Conservation (phyloP, 495 filamentous ascomycete species). For the Aspergillus ellipticus region DNA sequence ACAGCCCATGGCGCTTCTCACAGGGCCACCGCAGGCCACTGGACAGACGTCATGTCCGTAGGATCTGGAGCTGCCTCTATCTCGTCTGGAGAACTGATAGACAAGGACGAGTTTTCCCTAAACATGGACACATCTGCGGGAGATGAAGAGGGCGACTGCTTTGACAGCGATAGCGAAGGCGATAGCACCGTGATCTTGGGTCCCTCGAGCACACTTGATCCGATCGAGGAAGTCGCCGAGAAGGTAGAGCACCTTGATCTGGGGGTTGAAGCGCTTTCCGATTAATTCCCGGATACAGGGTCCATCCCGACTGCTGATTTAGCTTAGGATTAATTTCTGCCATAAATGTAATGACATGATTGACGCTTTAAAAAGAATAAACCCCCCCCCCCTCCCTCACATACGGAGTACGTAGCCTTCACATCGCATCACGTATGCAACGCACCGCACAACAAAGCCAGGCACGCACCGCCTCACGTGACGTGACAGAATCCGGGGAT, state of each 20-base stretch:
- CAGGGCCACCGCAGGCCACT: conserved; percentile 26
- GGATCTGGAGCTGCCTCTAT: conserved; percentile 9
- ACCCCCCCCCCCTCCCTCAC: too few relatives aligned
- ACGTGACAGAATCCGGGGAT: conserved; percentile 20
- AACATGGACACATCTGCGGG: conserved; percentile 6
- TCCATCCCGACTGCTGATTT: neutral
- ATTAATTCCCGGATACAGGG: too few relatives aligned
- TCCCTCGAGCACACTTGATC: neutral
- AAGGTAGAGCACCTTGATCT: neutral
- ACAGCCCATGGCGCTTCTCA: conserved; percentile 35
- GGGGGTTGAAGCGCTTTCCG: neutral
- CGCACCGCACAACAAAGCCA: too few relatives aligned
- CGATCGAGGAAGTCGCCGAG: conserved; percentile 9
- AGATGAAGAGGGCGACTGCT: conserved; percentile 9
- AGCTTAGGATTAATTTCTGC: neutral
- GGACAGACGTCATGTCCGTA: conserved; percentile 27
- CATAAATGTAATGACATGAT: neutral
- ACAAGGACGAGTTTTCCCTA: conserved; percentile 3
- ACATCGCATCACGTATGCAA: too few relatives aligned
- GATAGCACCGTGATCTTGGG: conserved; percentile 10
- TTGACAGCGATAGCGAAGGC: conserved; percentile 7
- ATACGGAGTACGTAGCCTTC: too few relatives aligned
- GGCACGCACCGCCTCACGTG: too few relatives aligned
- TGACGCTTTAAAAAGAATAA: neutral
- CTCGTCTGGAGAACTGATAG: neutral